Evolutionary conservation across 352 stramenopile genomes (phyloP), one percentile per base, ranked within the genome.

Genomic region (Phytopythium sindhum): DNA sequence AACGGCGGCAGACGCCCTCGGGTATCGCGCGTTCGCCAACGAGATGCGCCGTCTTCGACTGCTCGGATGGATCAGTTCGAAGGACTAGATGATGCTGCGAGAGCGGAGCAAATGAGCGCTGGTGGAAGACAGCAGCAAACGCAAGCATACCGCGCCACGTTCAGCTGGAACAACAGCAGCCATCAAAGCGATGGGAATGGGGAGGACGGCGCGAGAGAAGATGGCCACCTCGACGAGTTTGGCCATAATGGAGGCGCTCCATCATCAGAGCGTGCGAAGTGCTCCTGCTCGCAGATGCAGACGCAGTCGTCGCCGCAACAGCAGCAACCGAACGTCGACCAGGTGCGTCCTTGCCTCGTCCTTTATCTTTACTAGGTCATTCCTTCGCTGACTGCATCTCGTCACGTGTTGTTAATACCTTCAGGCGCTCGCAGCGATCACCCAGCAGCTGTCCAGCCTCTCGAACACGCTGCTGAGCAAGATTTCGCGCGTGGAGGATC

Each of bases 401-500:
- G 19, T 6, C 1, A 28, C 8, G 19, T 4, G 10, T 17, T 23
- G 17, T 8, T 12, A 29, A 3, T 21, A 9, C 21, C 47, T 35
- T 35, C 37, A 74, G 64, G 63, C 60, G 23, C 59, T 71, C 19
- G 48, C 37, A 14, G 60, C 67, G 2, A 63, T 84, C 48, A 77
- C 68, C 61, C 63, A 58, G 11, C 73, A 81, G 55, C 65, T 84
- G 41, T 61, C 52, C 24, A 45, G 67, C 8, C 56, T 84, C n/a
- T 77, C 75, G 0, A 62, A 56, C 28, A 62, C 66, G 44, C 68
- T 84, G 8, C 45, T 72, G 60, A 45, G 58, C 39, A 81, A 78
- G 52, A 75, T 84, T 11, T 71, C 69, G 39, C 67, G 56, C 17
- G 72, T 85, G 26, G 76, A 85, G 42, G 66, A 17, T 7, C 69